Conservation (phyloP, 805 yeast species). For the Barnettozyma populi region DNA sequence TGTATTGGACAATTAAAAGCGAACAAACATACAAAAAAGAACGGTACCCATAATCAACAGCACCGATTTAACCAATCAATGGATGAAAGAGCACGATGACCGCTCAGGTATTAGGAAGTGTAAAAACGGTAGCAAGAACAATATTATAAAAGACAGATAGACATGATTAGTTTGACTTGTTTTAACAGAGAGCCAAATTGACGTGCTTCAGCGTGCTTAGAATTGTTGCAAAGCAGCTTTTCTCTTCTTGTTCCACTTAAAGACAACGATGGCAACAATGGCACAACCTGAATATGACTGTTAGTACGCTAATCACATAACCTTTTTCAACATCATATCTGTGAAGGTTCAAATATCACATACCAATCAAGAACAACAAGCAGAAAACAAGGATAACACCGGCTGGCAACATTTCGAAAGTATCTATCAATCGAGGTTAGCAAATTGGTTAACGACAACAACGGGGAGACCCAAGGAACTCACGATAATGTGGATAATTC, state of each 20-base stretch:
- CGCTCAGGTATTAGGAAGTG: constrained; percentile 3
- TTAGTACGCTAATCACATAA: constrained; percentile 2
- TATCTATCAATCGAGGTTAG: constrained; percentile 4
- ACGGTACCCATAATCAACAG: not conserved
- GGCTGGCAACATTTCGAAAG: constrained; percentile 26
- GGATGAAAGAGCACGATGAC: not conserved
- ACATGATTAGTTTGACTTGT: not conserved
- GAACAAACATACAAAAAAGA: not conserved
- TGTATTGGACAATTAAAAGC: not conserved
- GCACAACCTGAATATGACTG: constrained; percentile 16
- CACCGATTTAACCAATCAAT: not conserved
- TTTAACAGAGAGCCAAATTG: not conserved
- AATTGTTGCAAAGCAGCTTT: constrained; percentile 24
- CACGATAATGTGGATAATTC: not conserved
- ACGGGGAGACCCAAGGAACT: not conserved
- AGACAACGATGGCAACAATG: constrained; percentile 9
- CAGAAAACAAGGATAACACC: constrained; percentile 30
- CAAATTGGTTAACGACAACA: not conserved
- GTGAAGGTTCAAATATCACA: constrained; percentile 5
- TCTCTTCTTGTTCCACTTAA: constrained; percentile 19
- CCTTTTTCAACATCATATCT: not conserved
- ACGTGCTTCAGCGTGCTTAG: constrained; percentile 5
- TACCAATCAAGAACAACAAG: constrained; percentile 25
- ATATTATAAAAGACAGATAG: not conserved
- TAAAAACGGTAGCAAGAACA: not conserved